A percentile compares a stretch with the other conserved stretches of the same genome.
phyloP scores from a whole-genome alignment of 1,284 basidiomycete species.

The Puccinia hordei region DNA sequence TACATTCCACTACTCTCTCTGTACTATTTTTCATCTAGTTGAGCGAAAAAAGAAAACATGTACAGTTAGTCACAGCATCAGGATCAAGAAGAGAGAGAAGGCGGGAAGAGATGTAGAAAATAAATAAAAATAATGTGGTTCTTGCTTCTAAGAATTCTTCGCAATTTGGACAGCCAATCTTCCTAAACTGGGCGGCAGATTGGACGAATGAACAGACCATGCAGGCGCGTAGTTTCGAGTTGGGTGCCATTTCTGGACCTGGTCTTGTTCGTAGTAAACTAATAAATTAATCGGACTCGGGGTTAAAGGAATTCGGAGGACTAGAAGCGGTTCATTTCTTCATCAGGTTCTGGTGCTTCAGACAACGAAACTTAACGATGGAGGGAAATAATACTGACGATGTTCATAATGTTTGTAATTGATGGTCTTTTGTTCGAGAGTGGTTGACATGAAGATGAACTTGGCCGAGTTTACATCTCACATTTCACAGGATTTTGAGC shows the following conservation, averaged over 20 bases:
- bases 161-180: slow-evolving; percentile 46
- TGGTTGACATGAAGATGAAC: too few species aligned
- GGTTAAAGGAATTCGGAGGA: too few species aligned
- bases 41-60: not conserved
- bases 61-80: not conserved
- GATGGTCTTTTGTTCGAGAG: too few species aligned
- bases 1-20: slow-evolving; percentile 36
- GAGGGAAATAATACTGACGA: too few species aligned
- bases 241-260: not conserved
- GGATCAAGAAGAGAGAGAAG: not conserved
- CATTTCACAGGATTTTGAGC: too few species aligned
- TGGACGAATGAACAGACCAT: slow-evolving; percentile 48
- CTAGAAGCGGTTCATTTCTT: too few species aligned
- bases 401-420: too few species aligned
- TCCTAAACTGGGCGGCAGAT: slow-evolving; percentile 25
- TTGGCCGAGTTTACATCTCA: too few species aligned
- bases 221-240: slow-evolving; percentile 41
- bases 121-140: not conserved
- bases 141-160: slow-evolving; percentile 43
- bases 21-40: slow-evolving; percentile 43
- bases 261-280: too few species aligned
- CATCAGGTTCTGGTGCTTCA: too few species aligned
- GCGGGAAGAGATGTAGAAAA: not conserved
- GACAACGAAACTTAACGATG: too few species aligned
- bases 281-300: too few species aligned